These are phyloP conservation scores for Paraphoma chrysanthemicola DNA, from an alignment of 2,329 filamentous ascomycete genomes.

Conservation along the genomic window DNA sequence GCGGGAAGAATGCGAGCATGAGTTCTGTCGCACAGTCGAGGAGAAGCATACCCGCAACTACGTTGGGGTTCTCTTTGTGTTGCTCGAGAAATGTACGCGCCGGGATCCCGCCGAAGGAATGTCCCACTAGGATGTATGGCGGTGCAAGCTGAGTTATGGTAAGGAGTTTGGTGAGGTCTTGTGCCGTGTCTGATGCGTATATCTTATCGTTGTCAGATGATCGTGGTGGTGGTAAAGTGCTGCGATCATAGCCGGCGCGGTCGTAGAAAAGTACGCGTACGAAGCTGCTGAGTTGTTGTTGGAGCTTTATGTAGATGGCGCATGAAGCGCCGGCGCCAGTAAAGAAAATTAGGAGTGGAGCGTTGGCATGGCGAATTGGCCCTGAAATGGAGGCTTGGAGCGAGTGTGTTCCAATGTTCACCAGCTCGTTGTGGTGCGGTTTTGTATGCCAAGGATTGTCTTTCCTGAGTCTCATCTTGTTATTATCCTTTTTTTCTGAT, in stretches of 20 bases:
- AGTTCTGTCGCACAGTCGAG: conserved; percentile 13
- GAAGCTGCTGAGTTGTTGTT: conserved; percentile 7
- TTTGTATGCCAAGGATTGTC: conserved; percentile 10
- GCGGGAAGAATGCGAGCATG: conserved; percentile 11
- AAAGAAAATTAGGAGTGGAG: conserved; percentile 13
- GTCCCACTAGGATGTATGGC: conserved; percentile 10
- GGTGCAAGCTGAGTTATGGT: conserved; percentile 4
- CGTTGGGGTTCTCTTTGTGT: neutral
- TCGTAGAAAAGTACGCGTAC: conserved; percentile 16
- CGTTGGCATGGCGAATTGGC: neutral
- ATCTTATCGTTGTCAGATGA: neutral
- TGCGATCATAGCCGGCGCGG: conserved; percentile 14
- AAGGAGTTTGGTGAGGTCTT: conserved; percentile 8
- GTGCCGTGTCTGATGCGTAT: conserved; percentile 6
- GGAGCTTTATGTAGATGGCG: conserved; percentile 7
- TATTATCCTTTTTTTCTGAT: neutral
- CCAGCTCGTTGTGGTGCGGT: conserved; percentile 1
- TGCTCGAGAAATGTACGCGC: conserved; percentile 9
- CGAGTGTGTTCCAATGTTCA: conserved; percentile 4
- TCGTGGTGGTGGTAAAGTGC: conserved; percentile 4
- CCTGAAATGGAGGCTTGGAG: conserved; percentile 7
- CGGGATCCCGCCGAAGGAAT: conserved; percentile 15
- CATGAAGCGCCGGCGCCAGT: conserved; percentile 11
- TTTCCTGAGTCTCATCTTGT: neutral
- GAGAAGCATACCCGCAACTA: conserved; percentile 2